A percentile compares a stretch with the other conserved stretches of the same genome.
Evolutionary conservation across 2,329 filamentous ascomycete species (phyloP).

Genomic region (Fusarium secorum): DNA sequence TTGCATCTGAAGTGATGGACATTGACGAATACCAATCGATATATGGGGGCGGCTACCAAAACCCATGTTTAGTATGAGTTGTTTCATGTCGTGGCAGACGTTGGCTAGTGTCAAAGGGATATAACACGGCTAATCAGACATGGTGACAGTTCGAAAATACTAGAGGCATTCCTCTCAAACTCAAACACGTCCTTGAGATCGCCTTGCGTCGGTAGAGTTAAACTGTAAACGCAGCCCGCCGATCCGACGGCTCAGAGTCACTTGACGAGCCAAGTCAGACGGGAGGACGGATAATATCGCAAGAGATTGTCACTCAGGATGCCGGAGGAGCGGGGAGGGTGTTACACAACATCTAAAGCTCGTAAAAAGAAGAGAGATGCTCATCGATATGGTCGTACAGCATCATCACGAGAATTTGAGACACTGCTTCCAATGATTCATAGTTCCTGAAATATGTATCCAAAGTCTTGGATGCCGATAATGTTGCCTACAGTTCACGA

Average conservation of each 20-base stretch:
- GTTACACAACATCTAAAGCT: constrained; percentile 13
- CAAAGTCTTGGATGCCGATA: constrained; percentile 2
- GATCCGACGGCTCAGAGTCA: constrained; percentile 18
- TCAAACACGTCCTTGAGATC: constrained; percentile 10
- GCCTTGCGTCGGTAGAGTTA: background rate
- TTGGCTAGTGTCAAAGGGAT: constrained; percentile 8
- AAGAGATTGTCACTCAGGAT: constrained; percentile 4
- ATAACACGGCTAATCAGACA: background rate
- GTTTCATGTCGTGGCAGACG: constrained; percentile 26
- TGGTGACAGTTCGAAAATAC: background rate
- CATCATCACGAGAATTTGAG: constrained; percentile 23
- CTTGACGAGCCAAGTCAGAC: background rate
- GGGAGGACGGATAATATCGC: constrained; percentile 6
- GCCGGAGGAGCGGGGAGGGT: background rate
- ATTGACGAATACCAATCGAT: constrained; percentile 11
- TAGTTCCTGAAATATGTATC: constrained; percentile 17
- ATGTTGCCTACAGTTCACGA: constrained; percentile 2
- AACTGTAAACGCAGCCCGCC: constrained; percentile 7
- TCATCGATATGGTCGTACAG: constrained; percentile 3
- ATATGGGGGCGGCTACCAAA: background rate
- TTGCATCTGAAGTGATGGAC: constrained; percentile 12
- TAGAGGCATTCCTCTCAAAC: constrained; percentile 3
- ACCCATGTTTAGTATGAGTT: constrained; percentile 19
- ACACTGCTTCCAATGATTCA: constrained; percentile 10
- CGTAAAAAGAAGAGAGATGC: constrained; percentile 1